A percentile compares a stretch with the other conserved stretches of the same genome.
These are phyloP conservation scores for Rhodosorus marinus DNA, from an alignment of 23 red algal genomes.

Conservation along the genomic window DNA sequence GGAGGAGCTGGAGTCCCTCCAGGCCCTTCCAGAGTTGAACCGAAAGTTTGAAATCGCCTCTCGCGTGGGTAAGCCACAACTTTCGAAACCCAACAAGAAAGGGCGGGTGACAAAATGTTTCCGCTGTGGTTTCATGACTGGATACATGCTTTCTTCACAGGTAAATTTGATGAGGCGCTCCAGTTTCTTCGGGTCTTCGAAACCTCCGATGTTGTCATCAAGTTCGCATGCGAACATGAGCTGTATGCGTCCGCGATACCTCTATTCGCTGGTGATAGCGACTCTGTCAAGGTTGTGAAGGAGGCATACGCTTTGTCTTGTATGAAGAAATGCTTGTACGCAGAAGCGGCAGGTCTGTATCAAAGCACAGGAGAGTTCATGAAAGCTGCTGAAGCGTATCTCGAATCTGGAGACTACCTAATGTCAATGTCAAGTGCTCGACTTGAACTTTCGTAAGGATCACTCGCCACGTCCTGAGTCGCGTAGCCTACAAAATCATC, in stretches of 20 bases:
- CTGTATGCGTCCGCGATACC: conserved; percentile 18
- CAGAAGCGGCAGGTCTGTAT: conserved; percentile 20
- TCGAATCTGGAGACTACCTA: conserved; percentile 19
- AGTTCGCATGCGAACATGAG: conserved; percentile 5
- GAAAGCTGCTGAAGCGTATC: conserved; percentile 15
- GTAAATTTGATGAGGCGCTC: conserved; percentile 13
- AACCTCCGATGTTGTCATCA: conserved; percentile 2
- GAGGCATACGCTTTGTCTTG: conserved; percentile 10
- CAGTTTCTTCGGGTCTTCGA: conserved; percentile 1
- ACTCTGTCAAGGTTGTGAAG: conserved; percentile 3
- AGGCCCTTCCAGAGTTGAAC: conserved; percentile 7
- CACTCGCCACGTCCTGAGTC: neutral
- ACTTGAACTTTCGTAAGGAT: neutral
- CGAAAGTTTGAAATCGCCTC: conserved; percentile 44
- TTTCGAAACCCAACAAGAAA: no score
- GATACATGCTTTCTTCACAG: conserved; percentile 17
- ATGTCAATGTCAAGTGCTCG: conserved; percentile 5
- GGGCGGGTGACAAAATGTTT: no score
- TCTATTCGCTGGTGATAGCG: conserved; percentile 5
- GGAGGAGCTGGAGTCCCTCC: conserved; percentile 15
- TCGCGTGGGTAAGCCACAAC: no score
- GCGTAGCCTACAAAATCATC: neutral
- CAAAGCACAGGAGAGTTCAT: conserved; percentile 10
- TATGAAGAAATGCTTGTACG: neutral
- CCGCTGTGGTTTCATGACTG: no score